Conservation (phyloP, 169 alveolate genomes). For the Cryptosporidium parvum region DNA sequence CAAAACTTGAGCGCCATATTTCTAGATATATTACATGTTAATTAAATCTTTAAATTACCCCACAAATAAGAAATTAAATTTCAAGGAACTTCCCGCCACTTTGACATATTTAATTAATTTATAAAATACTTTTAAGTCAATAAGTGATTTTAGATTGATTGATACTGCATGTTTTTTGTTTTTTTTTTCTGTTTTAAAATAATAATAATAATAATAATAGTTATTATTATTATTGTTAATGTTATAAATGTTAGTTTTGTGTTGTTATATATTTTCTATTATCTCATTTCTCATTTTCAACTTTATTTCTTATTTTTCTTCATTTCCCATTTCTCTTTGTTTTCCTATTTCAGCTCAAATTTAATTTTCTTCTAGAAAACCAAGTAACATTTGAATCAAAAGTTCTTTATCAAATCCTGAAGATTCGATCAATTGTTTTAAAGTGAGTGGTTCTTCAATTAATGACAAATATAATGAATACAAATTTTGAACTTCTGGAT, state of each 20-base stretch:
- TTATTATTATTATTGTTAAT: too few relatives aligned
- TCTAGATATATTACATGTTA: background rate
- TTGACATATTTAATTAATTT: background rate
- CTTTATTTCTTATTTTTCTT: too few relatives aligned
- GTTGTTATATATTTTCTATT: too few relatives aligned
- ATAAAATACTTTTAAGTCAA: background rate
- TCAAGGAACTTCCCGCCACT: background rate
- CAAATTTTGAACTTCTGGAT: background rate
- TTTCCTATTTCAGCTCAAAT: too few relatives aligned
- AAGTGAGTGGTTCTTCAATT: background rate
- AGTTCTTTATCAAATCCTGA: background rate
- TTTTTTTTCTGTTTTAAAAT: too few relatives aligned
- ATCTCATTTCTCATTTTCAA: background rate
- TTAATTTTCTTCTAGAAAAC: background rate
- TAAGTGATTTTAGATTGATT: too few relatives aligned
- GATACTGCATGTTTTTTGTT: too few relatives aligned
- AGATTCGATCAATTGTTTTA: background rate
- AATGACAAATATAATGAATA: background rate
- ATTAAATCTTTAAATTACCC: background rate
- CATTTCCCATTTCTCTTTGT: too few relatives aligned
- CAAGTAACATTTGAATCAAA: background rate
- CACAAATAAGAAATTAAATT: background rate
- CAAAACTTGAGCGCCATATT: background rate
- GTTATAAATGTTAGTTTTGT: too few relatives aligned
- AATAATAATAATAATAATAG: too few relatives aligned